Base-by-base conservation (phyloP, 768 basidiomycete genomes). In the Collybiopsis luxurians region DNA sequence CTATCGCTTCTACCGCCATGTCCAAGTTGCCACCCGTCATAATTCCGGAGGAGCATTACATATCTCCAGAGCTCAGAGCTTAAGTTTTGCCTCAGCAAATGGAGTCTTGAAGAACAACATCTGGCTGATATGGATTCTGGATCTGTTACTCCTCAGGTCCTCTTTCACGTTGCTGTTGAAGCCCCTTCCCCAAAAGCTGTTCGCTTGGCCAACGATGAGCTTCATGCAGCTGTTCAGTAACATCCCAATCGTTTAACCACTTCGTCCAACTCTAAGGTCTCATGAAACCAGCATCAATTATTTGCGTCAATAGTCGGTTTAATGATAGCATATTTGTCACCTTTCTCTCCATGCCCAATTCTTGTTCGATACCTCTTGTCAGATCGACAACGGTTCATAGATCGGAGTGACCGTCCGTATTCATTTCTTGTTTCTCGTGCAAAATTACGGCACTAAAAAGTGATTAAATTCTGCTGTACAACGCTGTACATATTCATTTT, bases 81-180 rank as follows among this genome's bases (percentile, higher is more conserved):
- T 3, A 15, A 38, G 36, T 51, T 24, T 23, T 36, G 15, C 23
- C 48, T 13, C 28, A 31, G 34, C 48, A n/a, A 30, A 13, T 12
- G 7, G 28, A 36, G 31, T 36, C 34, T 51, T 21, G 50, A 13
- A 23, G 50, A 39, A 39, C 31, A 27, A 13, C 50, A 34, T 24
- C 31, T 51, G 7, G 23, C 21, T 24, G 50, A 51, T 21, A 51
- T 51, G 50, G 50, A 51, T 40, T 31, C 50, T 26, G 50, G 50
- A 13, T 31, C 36, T 17, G 50, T 51, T 11, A 51, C 50, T n/a
- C 50, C 38, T 26, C 50, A 51, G 24, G 24, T 51, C 26, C 31
- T 51, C 21, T 51, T 34, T 9, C 50, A 51, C 36, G 50, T 26
- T 36, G 50, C 50, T n/a, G 23, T 39, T 23, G 19, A 39, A 3